Percentiles rank a stretch among this genome's conserved stretches.
phyloP scores from a whole-genome alignment of 768 basidiomycete species.

The Candolleomyces efflorescens region DNA sequence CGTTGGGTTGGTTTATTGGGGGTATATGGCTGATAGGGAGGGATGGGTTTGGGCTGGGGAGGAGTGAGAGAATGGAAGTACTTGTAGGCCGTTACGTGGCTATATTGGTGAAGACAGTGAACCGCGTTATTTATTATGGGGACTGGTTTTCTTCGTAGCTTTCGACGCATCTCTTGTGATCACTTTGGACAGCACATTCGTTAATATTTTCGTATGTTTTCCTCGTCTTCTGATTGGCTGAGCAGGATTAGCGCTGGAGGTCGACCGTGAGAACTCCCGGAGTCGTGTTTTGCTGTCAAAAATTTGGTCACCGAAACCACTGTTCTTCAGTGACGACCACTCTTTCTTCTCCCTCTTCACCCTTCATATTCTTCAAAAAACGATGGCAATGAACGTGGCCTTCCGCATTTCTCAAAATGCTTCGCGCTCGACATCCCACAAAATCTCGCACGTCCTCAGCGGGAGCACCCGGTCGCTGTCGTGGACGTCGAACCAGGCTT shows the following conservation, averaged over 20 bases:
- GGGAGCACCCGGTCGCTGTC: constrained; percentile 1
- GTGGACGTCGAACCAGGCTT: not conserved
- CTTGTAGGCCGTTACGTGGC: not conserved
- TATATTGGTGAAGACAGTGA: not conserved
- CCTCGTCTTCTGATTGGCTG: too few species aligned
- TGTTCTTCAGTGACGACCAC: not conserved
- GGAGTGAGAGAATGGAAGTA: not conserved
- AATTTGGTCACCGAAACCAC: too few species aligned
- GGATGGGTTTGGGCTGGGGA: constrained; percentile 22
- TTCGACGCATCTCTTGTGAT: too few species aligned
- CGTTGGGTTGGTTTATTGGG: constrained; percentile 68
- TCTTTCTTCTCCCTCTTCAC: not conserved
- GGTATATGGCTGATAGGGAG: constrained; percentile 75
- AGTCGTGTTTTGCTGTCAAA: too few species aligned
- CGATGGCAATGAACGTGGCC: not conserved
- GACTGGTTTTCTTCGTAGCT: too few species aligned
- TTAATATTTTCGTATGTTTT: too few species aligned
- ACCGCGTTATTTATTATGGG: too few species aligned
- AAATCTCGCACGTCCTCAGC: constrained; percentile 2
- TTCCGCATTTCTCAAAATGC: not conserved
- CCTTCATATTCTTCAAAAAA: not conserved
- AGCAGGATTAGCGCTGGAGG: too few species aligned
- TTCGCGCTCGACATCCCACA: not conserved
- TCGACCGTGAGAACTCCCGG: too few species aligned
- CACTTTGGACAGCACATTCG: too few species aligned